Conservation (phyloP, 192 early-diverging fungal species). For the Umbelopsis sp. region DNA sequence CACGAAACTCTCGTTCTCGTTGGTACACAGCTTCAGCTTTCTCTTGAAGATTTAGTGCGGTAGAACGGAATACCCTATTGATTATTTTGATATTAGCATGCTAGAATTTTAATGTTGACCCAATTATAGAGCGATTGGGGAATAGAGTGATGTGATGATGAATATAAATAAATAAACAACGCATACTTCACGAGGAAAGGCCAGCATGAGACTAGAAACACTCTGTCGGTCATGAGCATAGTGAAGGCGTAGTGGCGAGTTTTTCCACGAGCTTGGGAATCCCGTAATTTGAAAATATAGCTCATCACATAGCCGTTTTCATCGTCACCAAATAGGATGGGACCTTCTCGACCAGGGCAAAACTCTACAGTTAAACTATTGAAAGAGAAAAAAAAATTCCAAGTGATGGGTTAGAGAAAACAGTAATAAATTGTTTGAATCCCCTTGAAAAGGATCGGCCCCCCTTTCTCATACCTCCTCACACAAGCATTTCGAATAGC, state of each 20-base stretch:
- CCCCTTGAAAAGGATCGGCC: neutral
- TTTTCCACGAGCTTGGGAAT: slow-evolving; percentile 66
- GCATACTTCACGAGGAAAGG: slow-evolving; percentile 64
- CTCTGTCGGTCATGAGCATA: slow-evolving; percentile 66
- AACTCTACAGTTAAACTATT: slow-evolving; percentile 64
- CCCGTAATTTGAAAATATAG: slow-evolving; percentile 70
- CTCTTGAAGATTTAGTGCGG: slow-evolving; percentile 51
- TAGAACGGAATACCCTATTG: slow-evolving; percentile 55
- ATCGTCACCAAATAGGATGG: slow-evolving; percentile 71
- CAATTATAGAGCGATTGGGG: too few relatives aligned
- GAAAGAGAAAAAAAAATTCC: too few relatives aligned
- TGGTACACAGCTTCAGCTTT: slow-evolving; percentile 47
- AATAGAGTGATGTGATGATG: neutral
- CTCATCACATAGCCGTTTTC: slow-evolving; percentile 68
- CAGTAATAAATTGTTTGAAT: neutral
- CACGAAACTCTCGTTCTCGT: slow-evolving; percentile 39
- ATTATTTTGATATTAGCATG: neutral
- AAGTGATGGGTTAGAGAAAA: slow-evolving; percentile 3
- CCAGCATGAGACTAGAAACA: slow-evolving; percentile 67
- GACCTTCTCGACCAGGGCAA: slow-evolving; percentile 63
- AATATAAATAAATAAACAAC: neutral
- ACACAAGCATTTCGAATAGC: slow-evolving; percentile 46
- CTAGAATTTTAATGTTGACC: neutral
- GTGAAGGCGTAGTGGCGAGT: slow-evolving; percentile 61
- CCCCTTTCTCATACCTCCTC: slow-evolving; percentile 32